phyloP scores from a whole-genome alignment of 768 basidiomycete genomes.

The Myochromella boudieri region DNA sequence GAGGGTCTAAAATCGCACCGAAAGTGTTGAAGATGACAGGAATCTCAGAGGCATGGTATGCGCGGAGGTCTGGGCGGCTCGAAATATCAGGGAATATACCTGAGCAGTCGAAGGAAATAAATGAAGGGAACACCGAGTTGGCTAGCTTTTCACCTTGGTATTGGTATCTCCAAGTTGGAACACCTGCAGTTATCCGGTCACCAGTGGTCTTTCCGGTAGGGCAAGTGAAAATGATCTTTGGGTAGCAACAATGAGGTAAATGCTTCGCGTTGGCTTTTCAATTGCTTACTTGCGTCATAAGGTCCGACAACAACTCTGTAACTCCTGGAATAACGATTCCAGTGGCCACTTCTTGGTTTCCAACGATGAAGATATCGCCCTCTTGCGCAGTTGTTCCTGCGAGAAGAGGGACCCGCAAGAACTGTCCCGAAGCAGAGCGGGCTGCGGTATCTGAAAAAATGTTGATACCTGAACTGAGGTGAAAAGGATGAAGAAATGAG shows the following conservation, averaged over 20 bases:
- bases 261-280: neutral
- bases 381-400: conserved; percentile 28
- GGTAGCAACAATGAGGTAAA: neutral
- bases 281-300: neutral
- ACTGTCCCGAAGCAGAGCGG: conserved; percentile 13
- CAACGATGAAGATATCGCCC: conserved; percentile 11
- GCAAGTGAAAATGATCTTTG: conserved; percentile 15
- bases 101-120: conserved; percentile 6
- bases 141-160: conserved; percentile 20
- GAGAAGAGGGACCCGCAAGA: conserved; percentile 13
- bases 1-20: conserved; percentile 20
- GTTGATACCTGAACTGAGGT: conserved; percentile 24
- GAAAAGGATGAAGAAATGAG: neutral
- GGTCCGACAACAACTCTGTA: conserved; percentile 1
- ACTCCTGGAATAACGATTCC: conserved; percentile 9
- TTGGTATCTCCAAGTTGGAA: conserved; percentile 18
- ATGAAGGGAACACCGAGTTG: conserved; percentile 16
- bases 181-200: conserved; percentile 6
- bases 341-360: neutral
- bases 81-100: conserved; percentile 36
- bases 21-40: conserved; percentile 34
- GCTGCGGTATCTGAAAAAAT: conserved; percentile 27
- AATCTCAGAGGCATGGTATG: conserved; percentile 35
- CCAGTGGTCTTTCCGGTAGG: conserved; percentile 5
- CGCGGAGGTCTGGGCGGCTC: conserved; percentile 26